phyloP scores from a whole-genome alignment of 495 filamentous ascomycete genomes.

The Aspergillus baeticus region DNA sequence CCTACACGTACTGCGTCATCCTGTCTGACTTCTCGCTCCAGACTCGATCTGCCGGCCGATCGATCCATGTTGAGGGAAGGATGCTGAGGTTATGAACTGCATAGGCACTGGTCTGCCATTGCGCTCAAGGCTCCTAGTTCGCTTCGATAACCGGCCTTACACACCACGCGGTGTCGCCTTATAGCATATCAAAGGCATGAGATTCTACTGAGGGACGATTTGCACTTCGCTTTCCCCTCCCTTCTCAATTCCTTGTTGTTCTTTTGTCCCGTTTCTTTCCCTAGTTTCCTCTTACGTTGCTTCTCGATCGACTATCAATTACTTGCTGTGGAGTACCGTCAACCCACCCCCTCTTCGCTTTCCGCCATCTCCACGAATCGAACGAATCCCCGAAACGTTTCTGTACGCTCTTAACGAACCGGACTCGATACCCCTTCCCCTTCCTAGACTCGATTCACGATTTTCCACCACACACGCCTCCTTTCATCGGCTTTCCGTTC shows the following conservation, averaged over 20 bases:
- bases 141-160: constrained; percentile 25
- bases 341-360: constrained; percentile 17
- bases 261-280: constrained; percentile 18
- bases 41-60: constrained; percentile 16
- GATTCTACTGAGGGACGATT: constrained; percentile 23
- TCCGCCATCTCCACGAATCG: constrained; percentile 35
- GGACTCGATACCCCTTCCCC: constrained; percentile 29
- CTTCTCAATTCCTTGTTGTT: constrained; percentile 18
- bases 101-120: constrained; percentile 46
- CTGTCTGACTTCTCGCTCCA: constrained; percentile 15
- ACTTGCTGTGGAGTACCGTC: constrained; percentile 22
- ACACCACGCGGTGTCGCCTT: constrained; percentile 22
- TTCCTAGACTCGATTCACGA: constrained; percentile 5
- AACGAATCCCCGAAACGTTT: constrained; percentile 38
- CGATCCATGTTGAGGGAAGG: constrained; percentile 21
- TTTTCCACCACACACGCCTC: neutral
- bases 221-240: constrained; percentile 20
- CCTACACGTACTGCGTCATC: constrained; percentile 1
- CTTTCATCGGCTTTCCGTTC: constrained; percentile 2
- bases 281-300: constrained; percentile 11
- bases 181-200: constrained; percentile 29
- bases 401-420: constrained; percentile 42
- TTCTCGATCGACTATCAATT: constrained; percentile 21
- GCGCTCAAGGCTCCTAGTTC: constrained; percentile 48
- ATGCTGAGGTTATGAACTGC: constrained; percentile 52